Evolutionary conservation across 2,329 filamentous ascomycete genomes (phyloP), one percentile per base, ranked within the genome.

Genomic region (Fusarium sp.): DNA sequence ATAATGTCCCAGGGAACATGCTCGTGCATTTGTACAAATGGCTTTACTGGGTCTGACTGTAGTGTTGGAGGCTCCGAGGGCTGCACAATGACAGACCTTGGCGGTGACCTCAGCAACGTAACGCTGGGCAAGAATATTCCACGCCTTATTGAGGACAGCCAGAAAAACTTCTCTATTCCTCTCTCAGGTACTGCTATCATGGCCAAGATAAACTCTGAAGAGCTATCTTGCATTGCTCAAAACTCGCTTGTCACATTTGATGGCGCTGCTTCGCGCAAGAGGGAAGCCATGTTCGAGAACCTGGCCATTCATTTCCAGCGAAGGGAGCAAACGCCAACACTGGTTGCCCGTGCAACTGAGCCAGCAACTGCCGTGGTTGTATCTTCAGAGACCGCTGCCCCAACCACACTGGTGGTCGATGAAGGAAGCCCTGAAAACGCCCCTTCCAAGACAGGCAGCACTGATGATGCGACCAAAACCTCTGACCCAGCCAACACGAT

Each of bases 211-310:
- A 95, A 91, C 73, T 80, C 85, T 7, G 87, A 86, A 32, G 91
- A 91, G 67, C 82, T 97, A 17, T 94, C 92, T 55, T 99, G 96
- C 78, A 88, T 88, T 10, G 88, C 90, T 0, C 91, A 97, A 77
- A 98, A 98, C 73, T 90, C 93, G 0, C 84, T 99, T 6, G 90
- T 98, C 17, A 93, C 92, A 0, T 97, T 97, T 77, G 87, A 92
- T 70, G 90, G 90, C 6, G 78, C 78, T 56, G 78, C 81, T 3
- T 75, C 78, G 6, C 78, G 82, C 30, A 68, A 75, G 15, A 77
- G 78, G 19, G 73, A 70, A 15, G 72, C 67, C 6, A 62, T 75
- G 17, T 65, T 74, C 7, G 71, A 75, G 39, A 75, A 75, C 8
- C 61, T 68, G 8, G 72, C 72, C 14, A 48, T 68, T 4, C 67